Evolutionary conservation across 345 rosid species (phyloP), one percentile per base, ranked within the genome.

Genomic region (Fremontodendron californicum): DNA sequence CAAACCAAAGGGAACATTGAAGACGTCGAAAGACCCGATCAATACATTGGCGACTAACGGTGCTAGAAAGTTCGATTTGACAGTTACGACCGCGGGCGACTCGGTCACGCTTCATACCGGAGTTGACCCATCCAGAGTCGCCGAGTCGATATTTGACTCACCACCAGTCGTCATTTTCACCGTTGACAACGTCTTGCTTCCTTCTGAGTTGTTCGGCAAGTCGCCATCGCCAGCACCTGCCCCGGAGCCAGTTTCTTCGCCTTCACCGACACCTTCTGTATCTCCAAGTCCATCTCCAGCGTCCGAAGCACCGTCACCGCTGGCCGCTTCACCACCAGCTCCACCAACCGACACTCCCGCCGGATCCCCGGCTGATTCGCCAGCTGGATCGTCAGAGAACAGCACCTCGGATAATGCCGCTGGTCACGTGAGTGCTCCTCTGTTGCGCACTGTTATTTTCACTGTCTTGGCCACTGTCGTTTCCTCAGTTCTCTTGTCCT

Each of bases 321-420:
- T 72, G 6, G 88, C 85, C 0, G 92, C 97, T 3, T 95, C 98
- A 21, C 98, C 98, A 3, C 99, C 99, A 0, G 96, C 97, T 0
- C 99, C 97, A 15, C 94, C 94, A 1, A 13, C 2, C 5, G 91
- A 85, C 0, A 79, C 97, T 45, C 95, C 95, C 3, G 91, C n/a
- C 0, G 89, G 87, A 51, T 74, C 98, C 9, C 96, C 98, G 6
- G 86, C 89, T 0, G 93, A 78, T 6, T 80, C 89, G 0, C 98
- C 99, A 3, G 74, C 37, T 10, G 81, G 75, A 7, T 57, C 76
- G 9, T 86, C 93, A 5, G 94, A 80, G 77, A 72, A 89, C 4
- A 93, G 91, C 75, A 87, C 83, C 60, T 67, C 96, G 45, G 82
- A 80, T 11, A 85, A 80, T 39, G 88, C 81, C 25, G 89, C 81